These are phyloP conservation scores for Aspergillus sp. DNA, from an alignment of 2,329 filamentous ascomycete genomes.

Conservation along the genomic window DNA sequence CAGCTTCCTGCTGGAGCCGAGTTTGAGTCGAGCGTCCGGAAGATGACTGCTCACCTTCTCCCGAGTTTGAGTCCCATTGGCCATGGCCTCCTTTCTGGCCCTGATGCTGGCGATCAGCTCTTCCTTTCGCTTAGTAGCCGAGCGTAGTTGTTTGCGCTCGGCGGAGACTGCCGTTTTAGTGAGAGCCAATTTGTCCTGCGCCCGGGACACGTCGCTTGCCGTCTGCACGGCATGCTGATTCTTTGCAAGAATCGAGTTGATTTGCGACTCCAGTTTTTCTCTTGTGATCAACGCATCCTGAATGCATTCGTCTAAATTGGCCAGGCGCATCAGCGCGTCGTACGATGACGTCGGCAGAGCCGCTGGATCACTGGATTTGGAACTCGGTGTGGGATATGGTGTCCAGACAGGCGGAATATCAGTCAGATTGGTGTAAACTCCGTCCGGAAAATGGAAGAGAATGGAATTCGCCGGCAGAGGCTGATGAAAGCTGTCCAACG, in stretches of 20 bases:
- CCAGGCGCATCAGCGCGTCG: constrained; percentile 82
- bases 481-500: constrained; percentile 66
- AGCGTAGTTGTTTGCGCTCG: constrained; percentile 69
- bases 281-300: constrained; percentile 84
- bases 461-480: constrained; percentile 81
- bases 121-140: constrained; percentile 65
- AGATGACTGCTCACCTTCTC: constrained; percentile 64
- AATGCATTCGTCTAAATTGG: constrained; percentile 86
- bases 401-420: constrained; percentile 62
- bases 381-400: constrained; percentile 25
- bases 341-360: constrained; percentile 76
- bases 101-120: constrained; percentile 70
- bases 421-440: constrained; percentile 76
- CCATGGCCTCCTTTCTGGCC: constrained; percentile 70
- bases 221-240: constrained; percentile 39
- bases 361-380: constrained; percentile 50
- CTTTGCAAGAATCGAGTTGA: constrained; percentile 59
- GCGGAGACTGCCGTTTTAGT: constrained; percentile 59
- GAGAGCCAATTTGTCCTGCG: constrained; percentile 45
- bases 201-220: constrained; percentile 41
- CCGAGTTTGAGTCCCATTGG: constrained; percentile 64
- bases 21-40: constrained; percentile 61
- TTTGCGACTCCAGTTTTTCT: constrained; percentile 75
- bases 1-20: constrained; percentile 61
- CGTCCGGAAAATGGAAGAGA: constrained; percentile 83